Percentiles rank a stretch among this genome's conserved stretches.
These are phyloP conservation scores for Willaertia magna DNA, from an alignment of 208 protist genomes.

Conservation along the genomic window DNA sequence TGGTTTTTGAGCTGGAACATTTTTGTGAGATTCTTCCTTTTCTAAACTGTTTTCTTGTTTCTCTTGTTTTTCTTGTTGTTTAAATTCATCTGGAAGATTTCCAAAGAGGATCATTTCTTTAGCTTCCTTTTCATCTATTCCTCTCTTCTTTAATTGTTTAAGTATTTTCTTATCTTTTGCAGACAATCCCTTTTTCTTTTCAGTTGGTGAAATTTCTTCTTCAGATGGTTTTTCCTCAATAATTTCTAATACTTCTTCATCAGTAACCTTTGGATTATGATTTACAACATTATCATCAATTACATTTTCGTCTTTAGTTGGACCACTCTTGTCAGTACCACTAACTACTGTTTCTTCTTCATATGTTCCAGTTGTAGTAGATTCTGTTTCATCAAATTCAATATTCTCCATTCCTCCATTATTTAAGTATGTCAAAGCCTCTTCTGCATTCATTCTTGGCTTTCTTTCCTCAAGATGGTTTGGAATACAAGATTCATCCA, in stretches of 20 bases:
- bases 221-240: constrained; percentile 12
- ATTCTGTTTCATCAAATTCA: constrained; percentile 11
- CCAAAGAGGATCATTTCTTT: background rate
- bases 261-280: background rate
- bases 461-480: constrained; percentile 33
- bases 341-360: background rate
- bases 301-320: background rate
- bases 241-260: constrained; percentile 2
- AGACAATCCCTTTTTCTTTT: constrained; percentile 4
- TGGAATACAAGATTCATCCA: constrained; percentile 32
- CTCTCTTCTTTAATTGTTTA: constrained; percentile 11
- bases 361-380: background rate
- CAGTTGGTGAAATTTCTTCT: background rate
- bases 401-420: constrained; percentile 18
- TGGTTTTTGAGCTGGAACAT: background rate
- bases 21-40: constrained; percentile 11
- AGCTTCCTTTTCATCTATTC: background rate
- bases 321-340: background rate
- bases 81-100: background rate
- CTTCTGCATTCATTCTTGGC: background rate
- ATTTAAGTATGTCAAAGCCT: background rate
- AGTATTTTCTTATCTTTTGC: constrained; percentile 9
- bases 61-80: constrained; percentile 7
- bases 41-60: constrained; percentile 18
- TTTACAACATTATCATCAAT: background rate